Percentiles rank a stretch among this genome's conserved stretches.
These are phyloP conservation scores for Senna siamea DNA, from an alignment of 306 rosid species.

Conservation along the genomic window DNA sequence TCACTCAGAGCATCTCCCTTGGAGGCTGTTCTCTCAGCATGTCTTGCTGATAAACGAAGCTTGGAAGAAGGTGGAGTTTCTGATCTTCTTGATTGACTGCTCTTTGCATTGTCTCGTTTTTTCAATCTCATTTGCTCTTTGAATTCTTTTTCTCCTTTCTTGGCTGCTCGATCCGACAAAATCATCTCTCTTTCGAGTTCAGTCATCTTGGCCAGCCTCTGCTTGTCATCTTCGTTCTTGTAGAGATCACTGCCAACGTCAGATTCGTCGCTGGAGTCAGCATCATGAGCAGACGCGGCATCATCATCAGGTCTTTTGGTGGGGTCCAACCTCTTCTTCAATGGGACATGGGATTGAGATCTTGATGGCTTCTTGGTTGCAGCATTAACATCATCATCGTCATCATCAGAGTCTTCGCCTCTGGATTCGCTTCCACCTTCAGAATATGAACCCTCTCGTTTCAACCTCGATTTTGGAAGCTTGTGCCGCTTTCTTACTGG, in stretches of 20 bases:
- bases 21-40: constrained; percentile 56
- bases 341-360: constrained; percentile 50
- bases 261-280: constrained; percentile 56
- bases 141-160: constrained; percentile 56
- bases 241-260: constrained; percentile 65
- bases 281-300: neutral
- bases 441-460: constrained; percentile 38
- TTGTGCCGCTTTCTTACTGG: constrained; percentile 38
- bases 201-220: constrained; percentile 60
- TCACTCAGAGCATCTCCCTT: constrained; percentile 53
- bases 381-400: constrained; percentile 18
- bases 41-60: constrained; percentile 61
- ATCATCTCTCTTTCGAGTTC: constrained; percentile 75
- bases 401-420: constrained; percentile 54
- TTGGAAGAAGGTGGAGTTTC: constrained; percentile 25
- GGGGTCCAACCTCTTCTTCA: constrained; percentile 60
- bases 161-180: constrained; percentile 57
- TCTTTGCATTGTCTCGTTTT: constrained; percentile 47
- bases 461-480: constrained; percentile 37
- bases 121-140: constrained; percentile 52
- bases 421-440: constrained; percentile 50
- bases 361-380: constrained; percentile 43
- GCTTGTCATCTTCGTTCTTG: constrained; percentile 61
- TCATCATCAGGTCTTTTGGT: constrained; percentile 34
- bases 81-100: constrained; percentile 26